These are phyloP conservation scores for Angomonas desouzai DNA, from an alignment of 208 protist genomes.

Conservation along the genomic window DNA sequence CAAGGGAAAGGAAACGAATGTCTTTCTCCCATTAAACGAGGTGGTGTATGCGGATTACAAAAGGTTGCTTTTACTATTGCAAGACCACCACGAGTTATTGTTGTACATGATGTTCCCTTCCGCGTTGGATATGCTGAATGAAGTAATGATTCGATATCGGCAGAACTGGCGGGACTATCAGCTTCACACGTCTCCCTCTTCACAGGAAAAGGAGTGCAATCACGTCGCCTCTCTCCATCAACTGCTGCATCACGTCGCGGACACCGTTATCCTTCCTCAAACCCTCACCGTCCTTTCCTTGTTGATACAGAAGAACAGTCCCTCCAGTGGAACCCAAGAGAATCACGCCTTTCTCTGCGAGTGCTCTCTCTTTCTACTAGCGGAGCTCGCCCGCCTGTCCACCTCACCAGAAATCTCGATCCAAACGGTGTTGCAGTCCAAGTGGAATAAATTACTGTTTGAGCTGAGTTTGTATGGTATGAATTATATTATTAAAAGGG, in stretches of 20 bases:
- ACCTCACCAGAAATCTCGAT: neutral
- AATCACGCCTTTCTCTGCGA: neutral
- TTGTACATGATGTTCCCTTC: constrained; percentile 3
- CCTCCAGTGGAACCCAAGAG: neutral
- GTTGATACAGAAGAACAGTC: neutral
- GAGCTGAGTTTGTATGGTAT: constrained; percentile 10
- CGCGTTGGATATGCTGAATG: constrained; percentile 11
- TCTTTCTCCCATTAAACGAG: neutral
- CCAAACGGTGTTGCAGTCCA: neutral
- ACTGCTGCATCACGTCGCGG: neutral
- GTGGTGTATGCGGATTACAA: neutral
- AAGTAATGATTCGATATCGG: neutral
- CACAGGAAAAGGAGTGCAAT: neutral
- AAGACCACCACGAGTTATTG: neutral
- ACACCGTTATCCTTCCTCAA: constrained; percentile 1
- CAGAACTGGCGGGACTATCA: neutral
- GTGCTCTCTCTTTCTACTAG: neutral
- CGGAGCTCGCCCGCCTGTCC: neutral
- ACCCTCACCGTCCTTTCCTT: neutral
- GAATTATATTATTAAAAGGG: neutral
- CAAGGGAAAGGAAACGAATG: neutral
- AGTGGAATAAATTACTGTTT: neutral
- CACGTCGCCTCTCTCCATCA: neutral
- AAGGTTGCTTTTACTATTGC: neutral
- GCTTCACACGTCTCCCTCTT: neutral